Conservation (phyloP, 176 grass and related monocot species). For the Raddia guianensis region DNA sequence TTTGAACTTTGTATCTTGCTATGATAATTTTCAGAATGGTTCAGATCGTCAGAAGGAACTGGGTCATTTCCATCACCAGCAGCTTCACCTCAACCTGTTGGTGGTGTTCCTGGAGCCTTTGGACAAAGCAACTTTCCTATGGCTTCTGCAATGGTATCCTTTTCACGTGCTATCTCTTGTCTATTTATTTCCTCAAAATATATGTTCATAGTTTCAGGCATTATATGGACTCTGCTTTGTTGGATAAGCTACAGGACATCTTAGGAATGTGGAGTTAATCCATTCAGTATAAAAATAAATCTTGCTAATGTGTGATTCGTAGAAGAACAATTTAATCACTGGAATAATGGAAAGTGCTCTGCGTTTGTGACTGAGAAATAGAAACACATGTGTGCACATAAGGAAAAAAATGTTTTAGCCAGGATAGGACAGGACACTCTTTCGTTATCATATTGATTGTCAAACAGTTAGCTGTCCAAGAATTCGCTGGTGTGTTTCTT, state of each 20-base stretch:
- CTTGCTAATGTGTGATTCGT: neutral
- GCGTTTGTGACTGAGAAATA: conserved; percentile 15
- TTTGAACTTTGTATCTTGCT: conserved; percentile 39
- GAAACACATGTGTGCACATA: neutral
- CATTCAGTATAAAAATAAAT: conserved; percentile 15
- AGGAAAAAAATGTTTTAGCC: neutral
- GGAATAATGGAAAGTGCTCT: neutral
- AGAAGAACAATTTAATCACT: conserved; percentile 11
- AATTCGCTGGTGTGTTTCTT: neutral
- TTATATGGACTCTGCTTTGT: conserved; percentile 3
- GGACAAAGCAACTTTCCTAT: conserved; percentile 67
- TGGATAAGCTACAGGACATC: conserved; percentile 8
- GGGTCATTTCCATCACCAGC: conserved; percentile 71
- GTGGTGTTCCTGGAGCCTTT: conserved; percentile 55
- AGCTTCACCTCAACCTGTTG: conserved; percentile 68
- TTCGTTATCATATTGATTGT: neutral
- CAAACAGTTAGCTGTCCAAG: neutral
- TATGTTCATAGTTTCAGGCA: neutral
- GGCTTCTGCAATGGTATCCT: conserved; percentile 66
- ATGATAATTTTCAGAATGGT: conserved; percentile 78
- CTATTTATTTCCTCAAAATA: conserved; percentile 30
- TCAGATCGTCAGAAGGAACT: conserved; percentile 63
- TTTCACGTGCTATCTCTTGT: conserved; percentile 34
- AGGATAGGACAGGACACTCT: neutral
- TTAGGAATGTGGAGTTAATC: neutral